Evolutionary conservation across 192 early-diverging fungal genomes (phyloP).

Genomic region (Umbelopsis sp.): DNA sequence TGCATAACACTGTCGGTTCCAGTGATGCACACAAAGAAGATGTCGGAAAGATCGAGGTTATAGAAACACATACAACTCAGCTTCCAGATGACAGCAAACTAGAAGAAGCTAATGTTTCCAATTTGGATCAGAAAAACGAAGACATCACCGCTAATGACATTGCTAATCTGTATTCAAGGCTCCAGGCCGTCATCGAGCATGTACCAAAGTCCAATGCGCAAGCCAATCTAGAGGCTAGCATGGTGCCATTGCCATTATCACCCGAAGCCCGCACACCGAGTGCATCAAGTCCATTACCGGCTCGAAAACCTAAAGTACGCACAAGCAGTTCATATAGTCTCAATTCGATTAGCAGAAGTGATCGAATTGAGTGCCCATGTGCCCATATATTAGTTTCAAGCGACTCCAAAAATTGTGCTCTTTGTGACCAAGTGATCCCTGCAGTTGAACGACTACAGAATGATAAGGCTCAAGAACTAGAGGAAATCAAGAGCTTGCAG

Average conservation of each 20-base stretch:
- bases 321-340: slow-evolving; percentile 11
- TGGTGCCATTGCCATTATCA: slow-evolving; percentile 30
- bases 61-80: not conserved
- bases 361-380: slow-evolving; percentile 50
- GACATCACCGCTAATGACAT: slow-evolving; percentile 54
- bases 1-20: not conserved
- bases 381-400: slow-evolving; percentile 25
- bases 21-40: not conserved
- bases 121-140: not conserved
- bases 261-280: slow-evolving; percentile 13
- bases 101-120: not conserved
- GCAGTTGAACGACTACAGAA: slow-evolving; percentile 28
- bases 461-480: slow-evolving; percentile 23
- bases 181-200: slow-evolving; percentile 50
- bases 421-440: slow-evolving; percentile 36
- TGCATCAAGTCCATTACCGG: not conserved
- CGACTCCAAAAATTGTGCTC: slow-evolving; percentile 22
- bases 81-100: not conserved
- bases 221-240: slow-evolving; percentile 7
- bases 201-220: slow-evolving; percentile 23
- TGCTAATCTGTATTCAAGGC: slow-evolving; percentile 48
- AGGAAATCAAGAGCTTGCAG: slow-evolving; percentile 25
- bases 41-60: not conserved
- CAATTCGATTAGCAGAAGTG: not conserved
- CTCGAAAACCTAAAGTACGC: slow-evolving; percentile 11